Percentiles rank a stretch among this genome's conserved stretches.
Evolutionary conservation across 495 filamentous ascomycete species (phyloP).

Genomic region (Rusavskia elegans): DNA sequence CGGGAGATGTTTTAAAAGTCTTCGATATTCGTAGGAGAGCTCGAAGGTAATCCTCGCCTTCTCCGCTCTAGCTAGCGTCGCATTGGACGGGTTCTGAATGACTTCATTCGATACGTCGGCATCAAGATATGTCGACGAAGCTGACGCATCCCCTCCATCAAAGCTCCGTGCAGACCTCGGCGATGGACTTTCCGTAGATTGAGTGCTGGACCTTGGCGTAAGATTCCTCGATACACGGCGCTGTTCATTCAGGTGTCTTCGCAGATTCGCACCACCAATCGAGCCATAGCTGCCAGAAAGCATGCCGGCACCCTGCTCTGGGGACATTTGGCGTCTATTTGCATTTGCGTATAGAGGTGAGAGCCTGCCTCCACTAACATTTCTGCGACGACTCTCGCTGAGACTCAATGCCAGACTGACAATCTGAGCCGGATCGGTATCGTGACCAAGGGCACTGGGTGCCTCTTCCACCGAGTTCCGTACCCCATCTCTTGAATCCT

Average conservation of each 20-base stretch:
- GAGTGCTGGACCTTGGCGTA: slow-evolving; percentile 27
- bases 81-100: slow-evolving; percentile 53
- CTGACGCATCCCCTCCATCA: not conserved
- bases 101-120: slow-evolving; percentile 10
- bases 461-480: not conserved
- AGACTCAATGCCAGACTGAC: slow-evolving; percentile 80
- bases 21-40: slow-evolving; percentile 62
- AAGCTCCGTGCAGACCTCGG: not conserved
- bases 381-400: slow-evolving; percentile 62
- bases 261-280: slow-evolving; percentile 33
- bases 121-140: slow-evolving; percentile 1
- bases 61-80: slow-evolving; percentile 62
- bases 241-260: slow-evolving; percentile 51
- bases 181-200: not conserved
- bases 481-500: not conserved
- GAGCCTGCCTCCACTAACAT: slow-evolving; percentile 20
- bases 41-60: slow-evolving; percentile 68
- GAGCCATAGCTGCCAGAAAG: not conserved
- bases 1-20: slow-evolving; percentile 57
- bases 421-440: slow-evolving; percentile 69
- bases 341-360: slow-evolving; percentile 20
- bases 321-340: slow-evolving; percentile 16
- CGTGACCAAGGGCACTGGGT: slow-evolving; percentile 24
- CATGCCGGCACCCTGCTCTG: not conserved
- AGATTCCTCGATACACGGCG: slow-evolving; percentile 38